Conservation (phyloP, 495 filamentous ascomycete species). For the Xylaria castorea region DNA sequence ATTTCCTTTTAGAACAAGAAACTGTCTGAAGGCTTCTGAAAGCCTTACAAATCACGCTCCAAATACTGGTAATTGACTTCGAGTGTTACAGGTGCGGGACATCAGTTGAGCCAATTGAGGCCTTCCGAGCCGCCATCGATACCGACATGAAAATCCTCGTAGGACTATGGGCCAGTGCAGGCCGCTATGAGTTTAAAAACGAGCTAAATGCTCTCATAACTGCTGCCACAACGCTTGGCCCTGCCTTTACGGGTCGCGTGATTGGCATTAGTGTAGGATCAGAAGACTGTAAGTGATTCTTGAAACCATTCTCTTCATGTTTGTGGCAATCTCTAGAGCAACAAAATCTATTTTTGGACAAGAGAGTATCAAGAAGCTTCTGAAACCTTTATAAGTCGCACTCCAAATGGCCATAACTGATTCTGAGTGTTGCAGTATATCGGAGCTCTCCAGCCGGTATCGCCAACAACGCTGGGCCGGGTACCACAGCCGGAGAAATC, state of each 20-base stretch:
- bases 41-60: not conserved
- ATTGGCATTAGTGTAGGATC: slow-evolving; percentile 81
- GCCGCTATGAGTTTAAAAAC: slow-evolving; percentile 59
- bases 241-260: slow-evolving; percentile 63
- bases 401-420: not conserved
- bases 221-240: slow-evolving; percentile 63
- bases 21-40: not conserved
- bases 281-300: slow-evolving; percentile 58
- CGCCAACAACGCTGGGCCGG: slow-evolving; percentile 50
- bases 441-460: slow-evolving; percentile 63
- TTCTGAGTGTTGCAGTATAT: slow-evolving; percentile 57
- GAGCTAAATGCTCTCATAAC: slow-evolving; percentile 68
- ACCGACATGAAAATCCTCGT: slow-evolving; percentile 68
- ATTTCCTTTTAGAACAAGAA: not conserved
- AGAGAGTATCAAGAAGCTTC: not conserved
- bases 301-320: not conserved
- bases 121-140: slow-evolving; percentile 74
- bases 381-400: not conserved
- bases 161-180: slow-evolving; percentile 73
- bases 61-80: not conserved
- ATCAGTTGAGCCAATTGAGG: slow-evolving; percentile 59
- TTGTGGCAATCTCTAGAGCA: not conserved
- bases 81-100: slow-evolving; percentile 32
- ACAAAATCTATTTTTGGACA: not conserved
- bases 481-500: slow-evolving; percentile 60